These are phyloP conservation scores for Sporothrix mexicana DNA, from an alignment of 2,329 filamentous ascomycete genomes.

Conservation along the genomic window DNA sequence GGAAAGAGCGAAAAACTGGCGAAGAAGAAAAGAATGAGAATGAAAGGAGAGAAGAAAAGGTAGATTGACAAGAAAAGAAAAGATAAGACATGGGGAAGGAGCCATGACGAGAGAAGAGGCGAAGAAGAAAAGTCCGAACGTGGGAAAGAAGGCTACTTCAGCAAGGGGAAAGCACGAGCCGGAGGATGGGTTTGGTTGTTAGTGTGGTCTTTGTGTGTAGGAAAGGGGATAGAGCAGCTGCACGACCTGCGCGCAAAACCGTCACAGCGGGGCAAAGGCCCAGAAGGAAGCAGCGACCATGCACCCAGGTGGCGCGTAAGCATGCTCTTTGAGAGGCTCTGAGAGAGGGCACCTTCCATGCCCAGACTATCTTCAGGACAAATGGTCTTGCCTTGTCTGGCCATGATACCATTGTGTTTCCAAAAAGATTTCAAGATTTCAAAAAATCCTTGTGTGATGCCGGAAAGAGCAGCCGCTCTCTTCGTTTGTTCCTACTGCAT, in stretches of 20 bases:
- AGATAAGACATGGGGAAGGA: conserved; percentile 9
- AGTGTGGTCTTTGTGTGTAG: not conserved
- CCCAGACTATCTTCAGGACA: not conserved
- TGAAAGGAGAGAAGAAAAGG: conserved; percentile 11
- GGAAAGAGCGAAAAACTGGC: conserved; percentile 16
- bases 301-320: not conserved
- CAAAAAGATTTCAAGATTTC: too few species aligned
- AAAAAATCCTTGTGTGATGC: not conserved
- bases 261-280: conserved; percentile 23
- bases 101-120: not conserved
- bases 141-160: conserved; percentile 16
- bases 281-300: not conserved
- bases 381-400: not conserved
- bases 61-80: not conserved
- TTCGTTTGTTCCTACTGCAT: conserved; percentile 26
- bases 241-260: not conserved
- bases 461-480: not conserved
- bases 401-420: not conserved
- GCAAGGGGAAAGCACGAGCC: conserved; percentile 18
- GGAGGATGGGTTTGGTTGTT: not conserved
- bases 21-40: conserved; percentile 7
- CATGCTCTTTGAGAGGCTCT: not conserved
- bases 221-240: conserved; percentile 4
- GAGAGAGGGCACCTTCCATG: not conserved
- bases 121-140: not conserved